Evolutionary conservation across 2,329 filamentous ascomycete species (phyloP), one percentile per base, ranked within the genome.

Genomic region (Colletotrichum sp.): DNA sequence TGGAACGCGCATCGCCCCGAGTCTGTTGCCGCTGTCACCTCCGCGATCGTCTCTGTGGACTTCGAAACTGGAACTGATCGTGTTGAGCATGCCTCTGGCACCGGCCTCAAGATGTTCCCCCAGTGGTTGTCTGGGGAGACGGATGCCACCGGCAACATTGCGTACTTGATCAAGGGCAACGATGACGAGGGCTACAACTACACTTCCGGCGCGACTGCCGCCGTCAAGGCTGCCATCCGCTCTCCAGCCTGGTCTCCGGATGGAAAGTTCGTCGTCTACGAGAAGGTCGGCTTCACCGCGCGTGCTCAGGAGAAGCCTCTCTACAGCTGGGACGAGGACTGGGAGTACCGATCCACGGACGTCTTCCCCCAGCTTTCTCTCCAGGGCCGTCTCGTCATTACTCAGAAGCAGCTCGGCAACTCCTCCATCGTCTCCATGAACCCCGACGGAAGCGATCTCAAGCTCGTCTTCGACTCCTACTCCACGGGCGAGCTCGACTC

Each of bases 381-480:
- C 33, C 69, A 68, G 24, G 69, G 69, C n/a, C 64, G 69, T 9
- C 64, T 72, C 18, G 64, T 63, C 21, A 61, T 72, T 31, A 72
- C 69, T 1, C 69, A 72, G 43, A 72, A 72, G 58, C 65, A 72
- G 34, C 70, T 69, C n/a, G 65, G 65, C 57, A 72, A 72, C 65
- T 69, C 70, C 11, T 72, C 65, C 57, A 69, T 72, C n/a, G 70
- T 72, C 27, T 63, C 70, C 27, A 69, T 69, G 70, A 64, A 68
- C 69, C 69, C 69, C 8, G 64, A 71, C 55, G 69, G 69, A 54
- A 59, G 63, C 36, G 69, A 67, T 21, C 63, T 67, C 63, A 61
- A 62, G 31, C 69, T 71, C 69, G 69, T 71, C 55, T 71, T 71
- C 27, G 69, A 71, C 38, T 71, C 69, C 51, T 62, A 58, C 29